Evolutionary conservation across 2,329 filamentous ascomycete genomes (phyloP), one percentile per base, ranked within the genome.

Genomic region (Capronia epimyces): DNA sequence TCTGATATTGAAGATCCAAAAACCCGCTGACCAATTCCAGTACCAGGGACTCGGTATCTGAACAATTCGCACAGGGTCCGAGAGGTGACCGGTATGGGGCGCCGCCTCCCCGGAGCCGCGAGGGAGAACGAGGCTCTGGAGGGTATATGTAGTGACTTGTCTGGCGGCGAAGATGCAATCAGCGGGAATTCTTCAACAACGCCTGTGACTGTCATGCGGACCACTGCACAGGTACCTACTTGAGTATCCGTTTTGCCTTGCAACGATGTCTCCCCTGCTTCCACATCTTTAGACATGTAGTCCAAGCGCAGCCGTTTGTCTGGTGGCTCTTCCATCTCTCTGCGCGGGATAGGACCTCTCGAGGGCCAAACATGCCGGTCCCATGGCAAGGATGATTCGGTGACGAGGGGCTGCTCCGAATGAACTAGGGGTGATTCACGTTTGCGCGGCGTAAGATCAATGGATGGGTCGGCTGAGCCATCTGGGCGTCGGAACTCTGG

Each of bases 1-100:
- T 45, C 46, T 61, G 53, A 7, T 46, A 48, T 18, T 56, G 55
- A 8, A 62, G 53, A 39, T 57, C 53, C 29, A 54, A 16, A 37
- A 60, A 46, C 8, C 57, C 52, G 31, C 42, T 49, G 5, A 62
- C 53, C 37, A 60, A 32, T 12, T 53, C 50, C 21, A 53, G 34
- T 15, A 60, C 24, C 25, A 61, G 20, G 20, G 49, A 50, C 21
- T 55, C 53, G 2, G 56, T 53, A 22, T 50, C 49, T 43, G 45
- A 40, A 45, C 58, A 61, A 15, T 57, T 55, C 15, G 37, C 44
- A 31, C 56, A 59, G 12, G 49, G 49, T 55, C 32, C 46, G 43
- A 43, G 41, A 36, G 47, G 24, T 21, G 37, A 43, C 10, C 46
- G 43, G 20, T 52, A 29, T 5, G 20, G 27, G 20, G 36, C 21